Evolutionary conservation across 164 flowering plant species (phyloP), one percentile per base, ranked within the genome.

Genomic region (Umbilicus rupestris): DNA sequence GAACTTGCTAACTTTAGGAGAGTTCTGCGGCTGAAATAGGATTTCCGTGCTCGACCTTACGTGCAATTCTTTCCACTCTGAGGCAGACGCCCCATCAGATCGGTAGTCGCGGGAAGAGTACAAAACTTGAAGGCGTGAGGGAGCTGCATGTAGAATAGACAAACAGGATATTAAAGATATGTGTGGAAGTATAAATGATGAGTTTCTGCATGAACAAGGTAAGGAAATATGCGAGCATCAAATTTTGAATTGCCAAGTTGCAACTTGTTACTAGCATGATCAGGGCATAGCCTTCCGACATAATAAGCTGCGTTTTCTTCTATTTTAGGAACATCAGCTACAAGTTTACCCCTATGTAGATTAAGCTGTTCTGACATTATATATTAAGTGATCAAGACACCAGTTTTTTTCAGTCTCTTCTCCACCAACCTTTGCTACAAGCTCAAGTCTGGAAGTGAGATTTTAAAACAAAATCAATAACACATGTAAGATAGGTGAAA

Each of bases 61-160:
- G 16, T 86, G 84, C 33, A 79, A 77, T 73, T 91, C 97, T 65
- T 80, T 87, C 91, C 85, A 85, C 50, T 90, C 96, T n/a, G 94
- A 81, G 55, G 78, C 68, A 28, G 98, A 89, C 66, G 85, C 66
- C 7, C 89, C 93, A 66, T 85, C 89, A 68, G 72, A 77, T 65
- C 91, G 81, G 72, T 82, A 89, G 78, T 94, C 96, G 16, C 97
- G 92, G 46, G 83, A 73, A 72, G 75, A 74, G 79, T 84, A 91
- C 76, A 86, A 68, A 68, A 94, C 85, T 71, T 85, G 85, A 47
- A 90, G 78, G 72, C 57, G 82, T 29, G 95, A 86, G 69, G 72
- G 80, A 26, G 88, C 98, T 93, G 88, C 79, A 72, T 11, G 35
- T 16, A 11, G 20, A 22, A 31, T 39, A 42, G 22, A 3, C 31